These are phyloP conservation scores for Cyberlindnera misumaiensis DNA, from an alignment of 805 yeast species.

Conservation along the genomic window DNA sequence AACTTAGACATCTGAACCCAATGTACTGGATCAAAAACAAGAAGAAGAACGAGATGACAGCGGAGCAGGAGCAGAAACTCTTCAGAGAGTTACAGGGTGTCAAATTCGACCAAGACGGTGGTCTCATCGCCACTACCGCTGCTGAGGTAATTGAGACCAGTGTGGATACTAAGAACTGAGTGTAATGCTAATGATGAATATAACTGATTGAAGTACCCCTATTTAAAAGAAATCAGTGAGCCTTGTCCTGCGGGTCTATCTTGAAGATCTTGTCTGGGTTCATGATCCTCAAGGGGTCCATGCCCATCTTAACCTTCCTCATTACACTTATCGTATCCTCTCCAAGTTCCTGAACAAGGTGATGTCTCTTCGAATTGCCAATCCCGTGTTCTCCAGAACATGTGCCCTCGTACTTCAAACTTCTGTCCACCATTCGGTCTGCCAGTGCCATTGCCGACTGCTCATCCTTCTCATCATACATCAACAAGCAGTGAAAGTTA, in stretches of 20 bases:
- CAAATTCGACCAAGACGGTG: conserved; percentile 32
- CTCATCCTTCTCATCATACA: conserved; percentile 47
- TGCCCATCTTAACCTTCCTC: conserved; percentile 64
- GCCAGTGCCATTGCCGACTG: conserved; percentile 44
- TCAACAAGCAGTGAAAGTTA: conserved; percentile 63
- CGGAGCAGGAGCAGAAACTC: conserved; percentile 45
- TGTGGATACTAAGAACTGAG: too few relatives aligned
- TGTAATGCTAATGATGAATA: not conserved
- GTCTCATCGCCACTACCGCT: not conserved
- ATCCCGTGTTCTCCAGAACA: conserved; percentile 86
- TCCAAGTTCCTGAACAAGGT: conserved; percentile 58
- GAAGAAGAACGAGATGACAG: conserved; percentile 51
- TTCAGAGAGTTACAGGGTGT: conserved; percentile 33
- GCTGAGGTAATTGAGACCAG: conserved; percentile 2
- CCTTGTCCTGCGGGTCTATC: conserved; percentile 48
- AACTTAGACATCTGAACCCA: conserved; percentile 56
- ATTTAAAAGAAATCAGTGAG: conserved; percentile 1
- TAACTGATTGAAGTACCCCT: too few relatives aligned
- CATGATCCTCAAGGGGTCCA: conserved; percentile 66
- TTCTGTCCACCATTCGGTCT: conserved; percentile 57
- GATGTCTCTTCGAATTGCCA: conserved; percentile 66
- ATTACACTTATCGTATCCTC: conserved; percentile 57
- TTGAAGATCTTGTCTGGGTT: conserved; percentile 77
- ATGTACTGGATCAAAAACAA: conserved; percentile 64
- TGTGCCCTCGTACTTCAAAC: conserved; percentile 68